These are phyloP conservation scores for Rhodomyrtus psidioides DNA, from an alignment of 441 rosid species.

Conservation along the genomic window DNA sequence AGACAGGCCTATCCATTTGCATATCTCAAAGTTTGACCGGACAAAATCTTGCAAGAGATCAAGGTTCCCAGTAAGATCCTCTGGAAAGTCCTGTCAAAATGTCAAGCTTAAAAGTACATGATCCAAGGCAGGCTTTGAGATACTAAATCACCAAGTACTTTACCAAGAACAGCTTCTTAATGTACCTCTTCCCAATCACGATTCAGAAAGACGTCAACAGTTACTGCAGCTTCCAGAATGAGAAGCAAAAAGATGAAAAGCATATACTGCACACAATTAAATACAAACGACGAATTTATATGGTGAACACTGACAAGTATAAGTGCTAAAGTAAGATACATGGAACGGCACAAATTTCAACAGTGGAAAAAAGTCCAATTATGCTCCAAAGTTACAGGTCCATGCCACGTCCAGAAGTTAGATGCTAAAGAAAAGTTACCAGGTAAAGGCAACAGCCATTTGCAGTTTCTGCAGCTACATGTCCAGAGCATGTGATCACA, in stretches of 20 bases:
- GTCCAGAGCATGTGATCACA: constrained; percentile 66
- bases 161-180: neutral
- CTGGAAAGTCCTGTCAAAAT: constrained; percentile 62
- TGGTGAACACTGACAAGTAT: neutral
- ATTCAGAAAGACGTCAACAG: constrained; percentile 65
- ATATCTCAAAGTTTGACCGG: constrained; percentile 53
- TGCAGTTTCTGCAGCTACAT: constrained; percentile 75
- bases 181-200: constrained; percentile 77
- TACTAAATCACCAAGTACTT: neutral
- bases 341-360: neutral
- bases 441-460: constrained; percentile 79
- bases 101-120: constrained; percentile 5
- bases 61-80: constrained; percentile 72
- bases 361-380: neutral
- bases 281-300: neutral
- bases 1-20: constrained; percentile 83
- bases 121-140: neutral
- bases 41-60: constrained; percentile 52
- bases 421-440: constrained; percentile 29
- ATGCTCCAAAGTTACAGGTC: neutral
- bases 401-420: neutral
- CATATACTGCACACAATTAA: constrained; percentile 50
- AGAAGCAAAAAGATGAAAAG: constrained; percentile 50
- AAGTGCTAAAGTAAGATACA: neutral
- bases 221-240: constrained; percentile 74